Base-by-base conservation (phyloP, 495 filamentous ascomycete species). In the Umbilicaria muhlenbergii region DNA sequence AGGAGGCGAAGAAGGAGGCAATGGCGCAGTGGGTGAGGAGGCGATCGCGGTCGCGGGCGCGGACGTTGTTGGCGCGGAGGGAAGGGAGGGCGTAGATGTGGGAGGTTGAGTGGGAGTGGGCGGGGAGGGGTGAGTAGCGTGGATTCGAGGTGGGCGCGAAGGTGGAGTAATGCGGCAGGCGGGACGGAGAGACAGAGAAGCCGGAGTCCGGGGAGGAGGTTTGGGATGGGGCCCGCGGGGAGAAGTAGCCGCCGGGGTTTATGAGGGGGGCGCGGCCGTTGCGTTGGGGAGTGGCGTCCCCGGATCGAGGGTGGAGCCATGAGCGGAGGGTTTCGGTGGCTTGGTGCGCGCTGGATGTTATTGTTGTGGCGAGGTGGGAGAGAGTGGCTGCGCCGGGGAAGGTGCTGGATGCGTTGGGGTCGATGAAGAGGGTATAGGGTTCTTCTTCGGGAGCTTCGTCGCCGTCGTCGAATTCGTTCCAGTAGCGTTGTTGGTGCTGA, bases 381-480 rank as follows among this genome's bases (percentile, higher is more conserved):
- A 76, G 44, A 11, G 60, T 54, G 6, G 61, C 57, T 13, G 68
- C 41, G 11, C 71, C 72, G 0, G 73, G 72, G 44, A 76, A 71
- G 8, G 47, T 44, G 14, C 44, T 35, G 31, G 66, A 62, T 6
- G 58, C 58, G 50, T 75, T 59, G 2, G 76, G 71, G 51, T 78
- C 60, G 42, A 81, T 58, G 48, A 70, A 73, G 19, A 80, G 67
- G 17, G 64, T 64, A 52, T 77, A 80, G 12, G 58, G 51, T 34
- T 57, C 61, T 32, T 71, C 59, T 21, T 51, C 51, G 32, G 65
- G 67, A 6, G 59, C 64, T 39, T 80, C 75, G 51, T 73, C 75
- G 6, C 70, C 73, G 53, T 75, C 57, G 36, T 80, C 76, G 56
- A 78, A 80, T 52, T 80, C 76, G 53, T 78, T 78, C 76, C 76